A percentile compares a stretch with the other conserved stretches of the same genome.
Conservation (phyloP, 1,284 basidiomycete species). For the Apiotrichum domesticum region DNA sequence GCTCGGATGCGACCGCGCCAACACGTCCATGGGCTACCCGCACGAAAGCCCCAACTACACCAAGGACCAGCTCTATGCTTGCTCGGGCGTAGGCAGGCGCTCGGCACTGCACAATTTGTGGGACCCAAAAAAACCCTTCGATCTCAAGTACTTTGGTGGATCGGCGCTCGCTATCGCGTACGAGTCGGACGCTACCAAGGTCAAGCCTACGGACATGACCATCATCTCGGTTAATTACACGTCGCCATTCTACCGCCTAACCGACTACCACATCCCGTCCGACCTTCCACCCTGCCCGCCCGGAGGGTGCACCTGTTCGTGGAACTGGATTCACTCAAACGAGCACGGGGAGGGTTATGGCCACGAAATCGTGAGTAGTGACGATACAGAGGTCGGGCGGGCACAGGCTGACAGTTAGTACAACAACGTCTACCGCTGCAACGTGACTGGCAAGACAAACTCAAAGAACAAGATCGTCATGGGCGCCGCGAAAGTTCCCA, state of each 20-base stretch:
- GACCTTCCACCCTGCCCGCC: constrained; percentile 63
- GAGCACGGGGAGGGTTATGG: background rate
- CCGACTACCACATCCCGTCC: background rate
- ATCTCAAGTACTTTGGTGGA: constrained; percentile 6
- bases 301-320: constrained; percentile 63
- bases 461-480: constrained; percentile 30
- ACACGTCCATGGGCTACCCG: background rate
- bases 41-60: too few species aligned
- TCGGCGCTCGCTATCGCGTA: constrained; percentile 14
- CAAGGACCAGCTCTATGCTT: background rate
- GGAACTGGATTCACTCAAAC: constrained; percentile 28
- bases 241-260: constrained; percentile 5
- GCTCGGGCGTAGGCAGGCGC: background rate
- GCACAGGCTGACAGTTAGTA: constrained; percentile 41
- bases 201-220: constrained; percentile 61
- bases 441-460: constrained; percentile 50
- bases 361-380: background rate
- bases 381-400: too few species aligned
- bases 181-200: constrained; percentile 3
- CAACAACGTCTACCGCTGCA: constrained; percentile 70
- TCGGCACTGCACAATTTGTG: background rate
- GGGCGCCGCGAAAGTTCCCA: constrained; percentile 46
- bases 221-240: constrained; percentile 65
- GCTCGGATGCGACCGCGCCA: constrained; percentile 9
- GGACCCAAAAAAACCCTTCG: background rate